Evolutionary conservation across 1,284 basidiomycete species (phyloP).

Genomic region (Vanrija sp.): DNA sequence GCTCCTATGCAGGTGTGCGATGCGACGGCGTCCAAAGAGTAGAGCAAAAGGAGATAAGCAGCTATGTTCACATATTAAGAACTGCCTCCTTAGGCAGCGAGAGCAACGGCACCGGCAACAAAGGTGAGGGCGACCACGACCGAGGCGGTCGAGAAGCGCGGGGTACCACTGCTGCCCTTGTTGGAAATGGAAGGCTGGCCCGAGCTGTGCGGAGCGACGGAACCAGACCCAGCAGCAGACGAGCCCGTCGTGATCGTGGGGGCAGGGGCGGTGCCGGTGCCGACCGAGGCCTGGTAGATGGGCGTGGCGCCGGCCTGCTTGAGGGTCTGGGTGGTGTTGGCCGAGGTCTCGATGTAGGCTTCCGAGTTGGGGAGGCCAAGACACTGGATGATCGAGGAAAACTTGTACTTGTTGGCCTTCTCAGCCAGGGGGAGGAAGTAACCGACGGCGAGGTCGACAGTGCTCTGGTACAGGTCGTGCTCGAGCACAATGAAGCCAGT

Average conservation of each 20-base stretch:
- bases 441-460: conserved; percentile 81
- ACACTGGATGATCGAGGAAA: conserved; percentile 62
- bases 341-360: conserved; percentile 49
- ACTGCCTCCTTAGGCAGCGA: too few relatives aligned
- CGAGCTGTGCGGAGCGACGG: background rate
- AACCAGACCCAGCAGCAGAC: background rate
- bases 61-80: too few relatives aligned
- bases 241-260: conserved; percentile 16
- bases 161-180: too few relatives aligned
- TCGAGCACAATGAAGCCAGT: conserved; percentile 81
- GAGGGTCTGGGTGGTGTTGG: conserved; percentile 38
- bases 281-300: conserved; percentile 35
- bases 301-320: conserved; percentile 25
- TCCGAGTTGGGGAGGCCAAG: conserved; percentile 52
- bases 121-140: too few relatives aligned
- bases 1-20: too few relatives aligned
- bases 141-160: too few relatives aligned
- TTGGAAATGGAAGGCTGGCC: background rate
- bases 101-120: too few relatives aligned
- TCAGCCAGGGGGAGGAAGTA: conserved; percentile 71
- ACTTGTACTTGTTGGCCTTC: conserved; percentile 56
- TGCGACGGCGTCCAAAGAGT: too few relatives aligned
- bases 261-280: conserved; percentile 29
- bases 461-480: conserved; percentile 79
- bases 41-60: too few relatives aligned